Conservation (phyloP, 2,329 filamentous ascomycete genomes). For the Rutstroemia sydowiana region DNA sequence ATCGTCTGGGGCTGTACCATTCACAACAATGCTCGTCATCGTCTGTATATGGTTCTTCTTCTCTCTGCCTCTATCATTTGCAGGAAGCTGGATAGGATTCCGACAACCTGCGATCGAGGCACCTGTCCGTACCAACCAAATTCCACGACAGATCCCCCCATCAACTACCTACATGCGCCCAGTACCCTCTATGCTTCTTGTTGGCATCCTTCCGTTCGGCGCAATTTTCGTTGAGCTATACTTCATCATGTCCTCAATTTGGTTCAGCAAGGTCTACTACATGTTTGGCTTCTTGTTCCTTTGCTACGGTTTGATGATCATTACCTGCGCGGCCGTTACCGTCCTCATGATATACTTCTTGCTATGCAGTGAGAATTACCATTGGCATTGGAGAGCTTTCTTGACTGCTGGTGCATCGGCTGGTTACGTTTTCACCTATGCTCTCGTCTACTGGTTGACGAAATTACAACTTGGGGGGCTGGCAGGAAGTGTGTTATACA, state of each 20-base stretch:
- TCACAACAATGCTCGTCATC: constrained; percentile 93
- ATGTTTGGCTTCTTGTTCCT: constrained; percentile 99
- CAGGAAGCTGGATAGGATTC: constrained; percentile 91
- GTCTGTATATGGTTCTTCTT: constrained; percentile 95
- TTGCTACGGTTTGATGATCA: constrained; percentile 94
- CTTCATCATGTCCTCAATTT: constrained; percentile 99
- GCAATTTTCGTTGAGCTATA: constrained; percentile 98
- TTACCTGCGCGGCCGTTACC: constrained; percentile 87
- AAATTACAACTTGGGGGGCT: constrained; percentile 79
- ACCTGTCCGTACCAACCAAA: constrained; percentile 93
- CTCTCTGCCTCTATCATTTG: constrained; percentile 82
- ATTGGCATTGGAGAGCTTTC: constrained; percentile 98
- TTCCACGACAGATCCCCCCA: constrained; percentile 90
- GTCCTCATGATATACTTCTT: constrained; percentile 94
- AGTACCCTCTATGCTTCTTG: constrained; percentile 83
- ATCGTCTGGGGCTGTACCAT: constrained; percentile 89
- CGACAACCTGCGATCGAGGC: constrained; percentile 63
- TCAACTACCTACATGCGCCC: constrained; percentile 75
- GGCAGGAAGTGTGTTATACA: constrained; percentile 81
- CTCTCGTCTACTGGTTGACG: constrained; percentile 82
- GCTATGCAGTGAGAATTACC: constrained; percentile 92
- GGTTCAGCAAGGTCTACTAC: constrained; percentile 99
- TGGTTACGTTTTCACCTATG: constrained; percentile 85
- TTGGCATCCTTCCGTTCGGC: constrained; percentile 87
- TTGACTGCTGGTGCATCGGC: constrained; percentile 85